Conservation (phyloP, 129 eudicot genomes). For the Flaveria ramosissima region DNA sequence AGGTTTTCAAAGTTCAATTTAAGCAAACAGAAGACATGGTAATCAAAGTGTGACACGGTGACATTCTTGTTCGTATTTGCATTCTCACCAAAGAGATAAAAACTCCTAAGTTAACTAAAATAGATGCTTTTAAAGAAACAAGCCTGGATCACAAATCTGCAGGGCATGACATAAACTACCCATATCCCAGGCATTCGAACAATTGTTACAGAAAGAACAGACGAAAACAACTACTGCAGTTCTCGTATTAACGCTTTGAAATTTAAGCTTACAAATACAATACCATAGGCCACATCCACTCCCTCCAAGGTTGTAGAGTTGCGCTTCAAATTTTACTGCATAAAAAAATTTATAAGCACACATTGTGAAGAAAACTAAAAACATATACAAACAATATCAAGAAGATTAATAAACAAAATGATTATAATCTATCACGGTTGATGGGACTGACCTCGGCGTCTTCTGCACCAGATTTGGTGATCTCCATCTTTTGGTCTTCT, state of each 20-base stretch:
- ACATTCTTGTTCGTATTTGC: too few species aligned
- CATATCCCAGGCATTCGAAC: slow-evolving; percentile 32
- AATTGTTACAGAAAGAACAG: slow-evolving; percentile 25
- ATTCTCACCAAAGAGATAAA: too few species aligned
- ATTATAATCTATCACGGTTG: background rate
- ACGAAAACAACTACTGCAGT: slow-evolving; percentile 32
- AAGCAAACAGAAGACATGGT: too few species aligned
- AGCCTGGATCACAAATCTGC: slow-evolving; percentile 27
- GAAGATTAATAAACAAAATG: background rate
- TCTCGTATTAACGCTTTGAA: slow-evolving; percentile 33
- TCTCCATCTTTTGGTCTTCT: slow-evolving; percentile 55
- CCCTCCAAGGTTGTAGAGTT: slow-evolving; percentile 25
- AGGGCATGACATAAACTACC: slow-evolving; percentile 24
- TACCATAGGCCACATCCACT: slow-evolving; percentile 29
- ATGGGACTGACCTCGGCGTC: slow-evolving; percentile 39
- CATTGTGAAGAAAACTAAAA: background rate
- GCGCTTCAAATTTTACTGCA: slow-evolving; percentile 37
- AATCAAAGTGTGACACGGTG: too few species aligned
- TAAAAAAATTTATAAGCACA: slow-evolving; percentile 1
- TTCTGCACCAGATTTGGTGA: slow-evolving; percentile 42
- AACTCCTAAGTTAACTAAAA: too few species aligned
- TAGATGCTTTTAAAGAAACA: slow-evolving; percentile 8
- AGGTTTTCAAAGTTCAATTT: too few species aligned
- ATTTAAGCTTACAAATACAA: slow-evolving; percentile 35
- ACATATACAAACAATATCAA: background rate